Evolutionary conservation across 139 green algal species (phyloP).

Genomic region (Chlorella sp.): DNA sequence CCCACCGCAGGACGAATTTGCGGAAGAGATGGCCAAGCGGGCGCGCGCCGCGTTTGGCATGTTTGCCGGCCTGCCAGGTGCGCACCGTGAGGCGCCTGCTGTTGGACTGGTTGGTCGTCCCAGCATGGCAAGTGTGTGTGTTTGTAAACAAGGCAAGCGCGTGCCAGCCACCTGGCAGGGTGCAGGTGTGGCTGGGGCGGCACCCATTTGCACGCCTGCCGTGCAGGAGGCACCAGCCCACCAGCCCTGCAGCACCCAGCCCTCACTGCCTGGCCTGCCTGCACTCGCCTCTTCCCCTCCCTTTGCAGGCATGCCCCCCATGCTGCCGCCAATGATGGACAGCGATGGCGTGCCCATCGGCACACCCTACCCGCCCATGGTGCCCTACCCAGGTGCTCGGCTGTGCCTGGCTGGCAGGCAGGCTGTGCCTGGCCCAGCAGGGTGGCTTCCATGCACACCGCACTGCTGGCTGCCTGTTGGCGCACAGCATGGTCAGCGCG

Average conservation of each 20-base stretch:
- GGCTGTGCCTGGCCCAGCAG: no score
- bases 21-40: slow-evolving; percentile 41
- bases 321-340: slow-evolving; percentile 10
- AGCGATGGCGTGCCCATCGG: neutral
- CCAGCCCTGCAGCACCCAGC: neutral
- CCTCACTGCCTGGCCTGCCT: neutral
- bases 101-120: neutral
- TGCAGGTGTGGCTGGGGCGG: no score
- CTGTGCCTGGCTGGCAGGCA: no score
- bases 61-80: slow-evolving; percentile 30
- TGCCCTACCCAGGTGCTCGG: neutral
- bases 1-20: slow-evolving; percentile 30
- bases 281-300: neutral
- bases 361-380: neutral
- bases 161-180: no score
- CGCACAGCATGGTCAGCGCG: no score
- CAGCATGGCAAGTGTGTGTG: no score
- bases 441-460: no score
- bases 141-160: no score
- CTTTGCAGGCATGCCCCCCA: neutral
- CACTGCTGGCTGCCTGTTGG: no score
- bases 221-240: no score
- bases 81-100: neutral
- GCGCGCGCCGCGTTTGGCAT: slow-evolving; percentile 16
- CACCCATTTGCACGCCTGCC: no score